Conservation (phyloP, 1,284 basidiomycete genomes). For the Sporisorium reilianum region DNA sequence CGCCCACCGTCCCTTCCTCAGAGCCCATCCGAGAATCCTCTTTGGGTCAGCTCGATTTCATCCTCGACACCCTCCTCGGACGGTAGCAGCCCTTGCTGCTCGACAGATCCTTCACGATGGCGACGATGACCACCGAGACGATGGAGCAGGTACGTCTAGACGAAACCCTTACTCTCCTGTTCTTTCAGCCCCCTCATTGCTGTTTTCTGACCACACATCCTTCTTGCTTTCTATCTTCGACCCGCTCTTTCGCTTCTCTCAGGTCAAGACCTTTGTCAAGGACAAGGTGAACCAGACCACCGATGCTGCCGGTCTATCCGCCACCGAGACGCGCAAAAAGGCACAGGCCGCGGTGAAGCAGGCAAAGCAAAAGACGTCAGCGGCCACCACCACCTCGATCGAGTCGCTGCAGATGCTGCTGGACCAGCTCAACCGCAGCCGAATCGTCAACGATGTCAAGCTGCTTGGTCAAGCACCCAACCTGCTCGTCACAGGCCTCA, state of each 20-base stretch:
- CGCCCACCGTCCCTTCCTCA: not conserved
- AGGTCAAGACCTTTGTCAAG: conserved; percentile 35
- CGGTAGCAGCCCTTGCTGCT: conserved; percentile 6
- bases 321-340: conserved; percentile 22
- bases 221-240: not conserved
- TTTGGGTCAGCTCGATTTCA: not conserved
- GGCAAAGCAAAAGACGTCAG: conserved; percentile 22
- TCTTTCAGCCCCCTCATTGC: not conserved
- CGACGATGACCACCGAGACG: conserved; percentile 24
- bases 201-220: not conserved
- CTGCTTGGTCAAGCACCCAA: conserved; percentile 41
- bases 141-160: conserved; percentile 26
- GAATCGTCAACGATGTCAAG: conserved; percentile 40
- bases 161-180: not conserved
- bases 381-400: conserved; percentile 9
- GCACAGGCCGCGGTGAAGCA: conserved; percentile 21
- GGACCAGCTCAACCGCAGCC: conserved; percentile 37
- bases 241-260: not conserved
- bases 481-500: conserved; percentile 22
- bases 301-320: conserved; percentile 31
- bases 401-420: conserved; percentile 25
- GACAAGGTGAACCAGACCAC: conserved; percentile 39
- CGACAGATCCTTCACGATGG: conserved; percentile 12
- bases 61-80: not conserved
- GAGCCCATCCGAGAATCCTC: not conserved